A percentile compares a stretch with the other conserved stretches of the same genome.
phyloP scores from a whole-genome alignment of 805 yeast genomes.

The Metschnikowia borealis region DNA sequence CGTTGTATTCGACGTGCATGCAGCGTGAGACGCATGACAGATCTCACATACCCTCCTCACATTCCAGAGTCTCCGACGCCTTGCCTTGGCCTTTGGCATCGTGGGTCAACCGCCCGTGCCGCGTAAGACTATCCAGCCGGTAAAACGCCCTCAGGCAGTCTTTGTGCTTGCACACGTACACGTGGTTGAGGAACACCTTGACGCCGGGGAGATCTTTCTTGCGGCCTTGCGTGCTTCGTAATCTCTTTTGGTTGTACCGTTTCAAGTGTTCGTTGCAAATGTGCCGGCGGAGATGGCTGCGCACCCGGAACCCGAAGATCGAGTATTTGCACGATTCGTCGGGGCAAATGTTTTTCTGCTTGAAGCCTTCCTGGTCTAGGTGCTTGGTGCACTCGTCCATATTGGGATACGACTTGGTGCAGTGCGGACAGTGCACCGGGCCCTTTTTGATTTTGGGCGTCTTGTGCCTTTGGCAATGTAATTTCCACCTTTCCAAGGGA shows the following conservation, averaged over 20 bases:
- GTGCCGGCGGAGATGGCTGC: conserved; percentile 17
- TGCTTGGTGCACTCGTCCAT: conserved; percentile 11
- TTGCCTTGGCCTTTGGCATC: background rate
- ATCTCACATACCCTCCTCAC: background rate
- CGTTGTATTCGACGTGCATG: background rate
- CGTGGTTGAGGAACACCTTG: conserved; percentile 10
- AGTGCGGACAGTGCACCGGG: conserved; percentile 11
- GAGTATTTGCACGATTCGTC: conserved; percentile 14
- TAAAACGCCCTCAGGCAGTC: conserved; percentile 16
- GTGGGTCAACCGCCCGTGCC: conserved; percentile 16
- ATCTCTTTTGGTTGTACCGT: conserved; percentile 13
- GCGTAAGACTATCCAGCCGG: conserved; percentile 17
- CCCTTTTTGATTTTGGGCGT: background rate
- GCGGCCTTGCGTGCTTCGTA: conserved; percentile 5
- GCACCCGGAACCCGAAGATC: conserved; percentile 13
- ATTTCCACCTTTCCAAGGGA: conserved; percentile 1
- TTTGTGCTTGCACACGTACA: conserved; percentile 15
- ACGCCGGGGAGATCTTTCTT: conserved; percentile 4
- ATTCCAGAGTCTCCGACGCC: background rate
- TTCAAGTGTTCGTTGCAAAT: conserved; percentile 17
- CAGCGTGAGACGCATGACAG: background rate
- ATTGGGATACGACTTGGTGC: conserved; percentile 9
- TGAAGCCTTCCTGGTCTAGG: conserved; percentile 10
- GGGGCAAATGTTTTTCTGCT: conserved; percentile 16
- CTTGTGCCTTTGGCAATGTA: background rate